Evolutionary conservation across 805 yeast species (phyloP), one percentile per base, ranked within the genome.

Genomic region (Hanseniaspora jakobsenii): DNA sequence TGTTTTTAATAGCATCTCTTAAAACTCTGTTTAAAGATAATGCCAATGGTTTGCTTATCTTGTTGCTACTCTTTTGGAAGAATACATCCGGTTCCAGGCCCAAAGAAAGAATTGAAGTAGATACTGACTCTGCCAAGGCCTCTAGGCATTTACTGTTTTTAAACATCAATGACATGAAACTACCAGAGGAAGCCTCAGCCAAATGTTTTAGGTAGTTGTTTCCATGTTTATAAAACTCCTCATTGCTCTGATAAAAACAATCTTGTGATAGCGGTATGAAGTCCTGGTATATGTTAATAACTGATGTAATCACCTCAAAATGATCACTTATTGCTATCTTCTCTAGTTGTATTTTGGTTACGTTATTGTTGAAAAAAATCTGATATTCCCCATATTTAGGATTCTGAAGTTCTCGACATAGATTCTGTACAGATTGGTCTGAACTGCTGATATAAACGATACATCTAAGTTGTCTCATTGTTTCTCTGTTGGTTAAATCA

Each of bases 251-350:
- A 21, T 73, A 64, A 56, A 77, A 82, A 27, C 89, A 62, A 53
- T 82, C 81, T 48, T 67, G 68, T 59, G 84, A 84, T 44, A 89
- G 62, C 6, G 83, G 77, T 50, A 75, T 68, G 57, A 80, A 87
- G 60, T 91, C 96, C 53, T 79, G 82, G 57, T 85, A 91, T 31
- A 87, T 57, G 56, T 91, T 98, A 42, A 80, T 76, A 4, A 91
- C 85, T 48, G 73, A 73, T 4, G 70, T 64, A 8, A 91, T 81
- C 8, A 77, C 75, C 57, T 89, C 97, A 54, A 77, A 68, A 55
- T 83, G 91, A 60, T 91, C 99, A 2, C 83, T 73, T 59, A 85
- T 95, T 0, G 98, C 97, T 37, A 91, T 58, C 40, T 82, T 69
- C 58, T 91, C 99, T 52, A 91, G 60, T 50, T 83, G 81, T 21